Conservation (phyloP, 1,284 basidiomycete species). For the Rugosomyces carneus region DNA sequence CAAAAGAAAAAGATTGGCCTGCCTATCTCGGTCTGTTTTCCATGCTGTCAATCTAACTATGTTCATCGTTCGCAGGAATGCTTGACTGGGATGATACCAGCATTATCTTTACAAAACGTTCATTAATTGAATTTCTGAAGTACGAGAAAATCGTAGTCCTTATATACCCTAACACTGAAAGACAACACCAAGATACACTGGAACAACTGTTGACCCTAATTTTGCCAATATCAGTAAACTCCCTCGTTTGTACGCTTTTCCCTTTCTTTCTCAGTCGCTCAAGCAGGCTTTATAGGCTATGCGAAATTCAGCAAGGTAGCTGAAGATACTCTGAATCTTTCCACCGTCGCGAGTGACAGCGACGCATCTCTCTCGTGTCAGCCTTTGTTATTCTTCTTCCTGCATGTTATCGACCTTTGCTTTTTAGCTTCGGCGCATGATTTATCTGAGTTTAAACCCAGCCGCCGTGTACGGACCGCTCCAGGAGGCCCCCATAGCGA, state of each 20-base stretch:
- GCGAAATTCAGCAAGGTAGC: slow-evolving; percentile 52
- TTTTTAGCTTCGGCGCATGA: slow-evolving; percentile 7
- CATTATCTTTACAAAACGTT: slow-evolving; percentile 70
- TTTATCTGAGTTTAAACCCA: slow-evolving; percentile 36
- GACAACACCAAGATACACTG: slow-evolving; percentile 49
- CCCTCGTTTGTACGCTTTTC: slow-evolving; percentile 43
- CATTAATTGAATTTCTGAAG: slow-evolving; percentile 69
- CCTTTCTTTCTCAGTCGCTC: background rate
- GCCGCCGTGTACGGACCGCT: slow-evolving; percentile 44
- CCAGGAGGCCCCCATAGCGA: slow-evolving; percentile 44
- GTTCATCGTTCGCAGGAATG: slow-evolving; percentile 42
- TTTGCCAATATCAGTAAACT: slow-evolving; percentile 65
- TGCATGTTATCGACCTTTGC: background rate
- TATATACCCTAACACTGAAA: slow-evolving; percentile 8
- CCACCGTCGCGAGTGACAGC: slow-evolving; percentile 2
- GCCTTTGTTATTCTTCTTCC: background rate
- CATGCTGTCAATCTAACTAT: slow-evolving; percentile 1
- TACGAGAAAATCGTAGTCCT: slow-evolving; percentile 25
- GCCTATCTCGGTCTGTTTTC: slow-evolving; percentile 47
- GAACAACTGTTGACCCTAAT: slow-evolving; percentile 67
- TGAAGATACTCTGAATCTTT: slow-evolving; percentile 11
- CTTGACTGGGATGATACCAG: slow-evolving; percentile 69
- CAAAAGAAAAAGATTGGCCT: slow-evolving; percentile 67
- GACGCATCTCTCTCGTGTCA: slow-evolving; percentile 5
- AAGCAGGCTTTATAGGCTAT: slow-evolving; percentile 37